phyloP scores from a whole-genome alignment of 2,329 filamentous ascomycete species.

The Epichloe baconii region DNA sequence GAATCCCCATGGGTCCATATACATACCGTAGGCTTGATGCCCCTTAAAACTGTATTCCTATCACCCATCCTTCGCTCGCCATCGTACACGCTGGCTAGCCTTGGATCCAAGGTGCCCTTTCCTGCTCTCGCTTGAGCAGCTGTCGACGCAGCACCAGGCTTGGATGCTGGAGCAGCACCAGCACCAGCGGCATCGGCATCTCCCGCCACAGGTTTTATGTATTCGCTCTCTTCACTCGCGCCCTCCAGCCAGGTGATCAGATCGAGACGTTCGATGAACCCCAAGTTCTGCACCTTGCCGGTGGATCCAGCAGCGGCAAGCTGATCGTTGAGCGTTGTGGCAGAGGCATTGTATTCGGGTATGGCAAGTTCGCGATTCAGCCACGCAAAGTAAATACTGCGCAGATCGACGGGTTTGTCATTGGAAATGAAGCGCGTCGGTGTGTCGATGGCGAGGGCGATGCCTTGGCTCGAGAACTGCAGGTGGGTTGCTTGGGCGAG shows the following conservation, averaged over 20 bases:
- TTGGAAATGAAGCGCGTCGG: constrained; percentile 81
- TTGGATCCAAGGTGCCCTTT: constrained; percentile 61
- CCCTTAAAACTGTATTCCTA: constrained; percentile 74
- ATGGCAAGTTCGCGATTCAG: constrained; percentile 82
- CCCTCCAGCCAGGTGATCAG: constrained; percentile 89
- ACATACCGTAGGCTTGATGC: constrained; percentile 75
- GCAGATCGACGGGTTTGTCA: constrained; percentile 64
- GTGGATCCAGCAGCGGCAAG: constrained; percentile 46
- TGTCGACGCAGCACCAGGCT: constrained; percentile 26
- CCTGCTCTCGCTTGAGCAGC: constrained; percentile 38
- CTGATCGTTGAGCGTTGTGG: constrained; percentile 68
- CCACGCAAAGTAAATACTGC: constrained; percentile 95
- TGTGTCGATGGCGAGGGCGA: constrained; percentile 54
- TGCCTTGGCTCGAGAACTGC: constrained; percentile 52
- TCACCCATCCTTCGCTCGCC: constrained; percentile 87
- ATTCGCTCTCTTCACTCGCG: constrained; percentile 80
- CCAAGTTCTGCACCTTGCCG: constrained; percentile 70
- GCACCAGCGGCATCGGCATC: constrained; percentile 36
- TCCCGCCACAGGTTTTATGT: constrained; percentile 71
- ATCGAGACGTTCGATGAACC: constrained; percentile 84
- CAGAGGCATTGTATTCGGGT: constrained; percentile 79
- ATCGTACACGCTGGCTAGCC: constrained; percentile 78
- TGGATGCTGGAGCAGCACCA: constrained; percentile 16
- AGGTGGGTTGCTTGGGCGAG: constrained; percentile 70
- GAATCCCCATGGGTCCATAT: no score